phyloP scores from a whole-genome alignment of 768 basidiomycete genomes.

The Lactarius indigo region DNA sequence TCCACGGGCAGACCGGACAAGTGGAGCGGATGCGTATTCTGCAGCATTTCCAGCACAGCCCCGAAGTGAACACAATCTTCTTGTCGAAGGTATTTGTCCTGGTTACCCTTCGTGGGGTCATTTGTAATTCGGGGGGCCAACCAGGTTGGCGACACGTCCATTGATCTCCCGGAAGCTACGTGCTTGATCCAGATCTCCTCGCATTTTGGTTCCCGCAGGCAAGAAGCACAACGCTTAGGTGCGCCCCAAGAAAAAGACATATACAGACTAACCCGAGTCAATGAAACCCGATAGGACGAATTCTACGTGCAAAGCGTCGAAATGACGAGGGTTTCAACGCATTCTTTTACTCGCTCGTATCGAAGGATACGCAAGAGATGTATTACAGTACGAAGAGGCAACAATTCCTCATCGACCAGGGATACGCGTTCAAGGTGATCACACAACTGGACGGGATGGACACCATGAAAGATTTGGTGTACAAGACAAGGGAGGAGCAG shows the following conservation, averaged over 20 bases:
- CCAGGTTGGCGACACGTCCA: slow-evolving; percentile 96
- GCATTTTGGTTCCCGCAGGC: slow-evolving; percentile 96
- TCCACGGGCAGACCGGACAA: slow-evolving; percentile 94
- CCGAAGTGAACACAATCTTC: slow-evolving; percentile 96
- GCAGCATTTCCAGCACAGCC: slow-evolving; percentile 93
- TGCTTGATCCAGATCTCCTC: slow-evolving; percentile 99
- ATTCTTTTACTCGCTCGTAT: slow-evolving; percentile 98
- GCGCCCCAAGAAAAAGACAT: slow-evolving; percentile 25
- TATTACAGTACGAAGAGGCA: slow-evolving; percentile 99
- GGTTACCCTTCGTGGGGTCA: slow-evolving; percentile 18
- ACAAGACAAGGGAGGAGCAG: slow-evolving; percentile 87
- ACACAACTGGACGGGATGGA: slow-evolving; percentile 95
- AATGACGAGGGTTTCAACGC: slow-evolving; percentile 99
- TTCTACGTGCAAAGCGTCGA: slow-evolving; percentile 92
- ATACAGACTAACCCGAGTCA: not conserved
- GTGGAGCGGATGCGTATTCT: slow-evolving; percentile 94
- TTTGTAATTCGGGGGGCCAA: slow-evolving; percentile 13
- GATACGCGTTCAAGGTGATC: slow-evolving; percentile 99
- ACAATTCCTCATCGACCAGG: slow-evolving; percentile 98
- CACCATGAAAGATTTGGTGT: slow-evolving; percentile 82
- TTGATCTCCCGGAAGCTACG: slow-evolving; percentile 97
- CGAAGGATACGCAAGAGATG: slow-evolving; percentile 99
- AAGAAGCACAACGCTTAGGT: slow-evolving; percentile 97
- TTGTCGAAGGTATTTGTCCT: slow-evolving; percentile 69
- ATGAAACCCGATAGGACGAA: slow-evolving; percentile 60